phyloP scores from a whole-genome alignment of 306 rosid species.

The Morella rubra region DNA sequence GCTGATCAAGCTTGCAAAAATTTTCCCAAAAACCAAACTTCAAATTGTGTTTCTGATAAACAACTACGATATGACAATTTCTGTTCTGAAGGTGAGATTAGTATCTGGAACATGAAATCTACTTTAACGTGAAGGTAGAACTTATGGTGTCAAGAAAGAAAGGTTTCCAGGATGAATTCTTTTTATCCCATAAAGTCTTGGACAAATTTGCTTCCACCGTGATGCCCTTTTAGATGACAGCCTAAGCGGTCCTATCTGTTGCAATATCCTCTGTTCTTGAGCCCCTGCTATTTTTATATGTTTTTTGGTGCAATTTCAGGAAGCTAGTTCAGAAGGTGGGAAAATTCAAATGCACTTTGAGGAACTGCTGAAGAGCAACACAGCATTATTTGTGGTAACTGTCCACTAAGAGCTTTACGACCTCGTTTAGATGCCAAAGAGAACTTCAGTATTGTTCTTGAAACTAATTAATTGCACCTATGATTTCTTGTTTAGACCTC shows the following conservation, averaged over 20 bases:
- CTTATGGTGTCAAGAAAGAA: background rate
- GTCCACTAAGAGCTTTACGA: slow-evolving; percentile 17
- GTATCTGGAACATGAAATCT: slow-evolving; percentile 15
- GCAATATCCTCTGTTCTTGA: slow-evolving; percentile 14
- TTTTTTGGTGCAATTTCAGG: slow-evolving; percentile 50
- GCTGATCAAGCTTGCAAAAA: slow-evolving; percentile 92
- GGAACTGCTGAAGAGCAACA: slow-evolving; percentile 92
- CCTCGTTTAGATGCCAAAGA: background rate
- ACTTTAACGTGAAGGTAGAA: slow-evolving; percentile 2
- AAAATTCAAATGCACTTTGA: slow-evolving; percentile 92
- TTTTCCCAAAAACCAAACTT: slow-evolving; percentile 67
- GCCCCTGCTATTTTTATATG: slow-evolving; percentile 20
- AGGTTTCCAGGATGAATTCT: background rate
- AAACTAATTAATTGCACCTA: background rate
- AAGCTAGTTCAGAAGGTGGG: slow-evolving; percentile 91
- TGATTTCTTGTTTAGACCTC: background rate
- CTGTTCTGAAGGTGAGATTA: slow-evolving; percentile 77
- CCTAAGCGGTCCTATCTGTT: slow-evolving; percentile 1
- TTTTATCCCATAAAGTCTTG: slow-evolving; percentile 12
- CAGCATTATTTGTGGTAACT: slow-evolving; percentile 87
- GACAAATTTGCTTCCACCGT: slow-evolving; percentile 2
- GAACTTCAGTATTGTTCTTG: background rate
- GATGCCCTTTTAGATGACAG: slow-evolving; percentile 7
- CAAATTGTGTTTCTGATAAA: slow-evolving; percentile 92
- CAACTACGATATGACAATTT: slow-evolving; percentile 95